These are phyloP conservation scores for Vanrija sp. DNA, from an alignment of 1,284 basidiomycete genomes.

Conservation along the genomic window DNA sequence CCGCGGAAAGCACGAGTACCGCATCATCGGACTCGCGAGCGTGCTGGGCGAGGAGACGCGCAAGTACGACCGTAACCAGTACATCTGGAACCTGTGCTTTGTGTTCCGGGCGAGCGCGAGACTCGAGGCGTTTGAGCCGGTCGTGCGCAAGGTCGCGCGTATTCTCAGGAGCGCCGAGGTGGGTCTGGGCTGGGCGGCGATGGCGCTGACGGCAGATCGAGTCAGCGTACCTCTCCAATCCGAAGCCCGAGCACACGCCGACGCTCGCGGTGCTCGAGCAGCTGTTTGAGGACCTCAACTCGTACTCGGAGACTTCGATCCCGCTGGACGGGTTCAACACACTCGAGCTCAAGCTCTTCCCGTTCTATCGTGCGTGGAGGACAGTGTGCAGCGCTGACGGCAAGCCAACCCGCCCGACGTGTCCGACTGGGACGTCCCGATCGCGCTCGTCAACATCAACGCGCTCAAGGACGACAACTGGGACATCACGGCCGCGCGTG, in stretches of 20 bases:
- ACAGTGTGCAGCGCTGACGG: neutral
- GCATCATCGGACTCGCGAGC: conserved; percentile 84
- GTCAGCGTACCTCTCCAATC: conserved; percentile 76
- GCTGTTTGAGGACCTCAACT: conserved; percentile 94
- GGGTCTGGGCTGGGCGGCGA: conserved; percentile 28
- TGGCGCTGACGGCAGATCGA: conserved; percentile 62
- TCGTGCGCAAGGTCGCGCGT: conserved; percentile 89
- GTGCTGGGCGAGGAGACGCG: conserved; percentile 56
- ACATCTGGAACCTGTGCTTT: conserved; percentile 93
- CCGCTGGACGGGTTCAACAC: conserved; percentile 83
- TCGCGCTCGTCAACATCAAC: conserved; percentile 78
- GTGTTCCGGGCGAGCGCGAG: conserved; percentile 87
- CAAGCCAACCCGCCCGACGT: conserved; percentile 77
- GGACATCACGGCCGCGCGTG: conserved; percentile 88
- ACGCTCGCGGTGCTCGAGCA: conserved; percentile 90
- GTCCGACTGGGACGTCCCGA: conserved; percentile 91
- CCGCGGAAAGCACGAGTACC: conserved; percentile 52
- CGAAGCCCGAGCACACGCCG: conserved; percentile 60
- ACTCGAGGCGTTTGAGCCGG: conserved; percentile 89
- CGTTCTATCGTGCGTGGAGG: conserved; percentile 65
- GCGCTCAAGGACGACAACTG: conserved; percentile 84
- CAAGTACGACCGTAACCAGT: conserved; percentile 78
- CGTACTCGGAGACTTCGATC: conserved; percentile 92
- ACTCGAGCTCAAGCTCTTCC: conserved; percentile 91
- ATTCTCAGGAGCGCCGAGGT: conserved; percentile 86